Conservation (phyloP, 1,139 yeast species). For the Kurtzmaniella quercitrusa region DNA sequence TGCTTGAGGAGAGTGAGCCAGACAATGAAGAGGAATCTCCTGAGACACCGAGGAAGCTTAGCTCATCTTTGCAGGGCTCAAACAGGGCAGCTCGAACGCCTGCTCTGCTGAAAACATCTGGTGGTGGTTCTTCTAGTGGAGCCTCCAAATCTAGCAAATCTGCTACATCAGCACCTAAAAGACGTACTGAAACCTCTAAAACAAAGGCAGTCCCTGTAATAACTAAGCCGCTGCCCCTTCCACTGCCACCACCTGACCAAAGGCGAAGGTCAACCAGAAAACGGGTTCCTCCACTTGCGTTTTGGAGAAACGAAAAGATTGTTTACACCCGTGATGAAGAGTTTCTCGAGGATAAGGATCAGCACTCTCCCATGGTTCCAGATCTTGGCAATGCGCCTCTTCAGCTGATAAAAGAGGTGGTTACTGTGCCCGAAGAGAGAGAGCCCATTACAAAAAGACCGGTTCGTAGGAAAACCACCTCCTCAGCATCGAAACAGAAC, state of each 20-base stretch:
- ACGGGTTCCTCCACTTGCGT: slow-evolving; percentile 70
- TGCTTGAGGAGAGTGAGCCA: slow-evolving; percentile 6
- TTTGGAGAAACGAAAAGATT: slow-evolving; percentile 80
- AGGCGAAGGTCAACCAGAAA: slow-evolving; percentile 56
- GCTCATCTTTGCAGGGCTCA: slow-evolving; percentile 6
- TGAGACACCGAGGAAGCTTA: slow-evolving; percentile 5
- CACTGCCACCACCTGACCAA: slow-evolving; percentile 46
- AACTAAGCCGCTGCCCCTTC: slow-evolving; percentile 32
- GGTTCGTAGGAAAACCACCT: background rate
- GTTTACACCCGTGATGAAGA: slow-evolving; percentile 53
- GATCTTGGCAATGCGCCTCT: slow-evolving; percentile 42
- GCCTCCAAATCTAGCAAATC: background rate
- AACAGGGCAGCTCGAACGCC: slow-evolving; percentile 2
- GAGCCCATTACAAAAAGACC: background rate
- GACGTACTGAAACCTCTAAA: background rate
- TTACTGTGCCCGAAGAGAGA: slow-evolving; percentile 39
- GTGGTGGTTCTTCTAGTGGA: slow-evolving; percentile 5
- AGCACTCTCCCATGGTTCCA: slow-evolving; percentile 31
- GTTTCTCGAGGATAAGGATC: slow-evolving; percentile 20
- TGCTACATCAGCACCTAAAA: background rate
- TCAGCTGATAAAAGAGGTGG: slow-evolving; percentile 57
- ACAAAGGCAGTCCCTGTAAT: background rate
- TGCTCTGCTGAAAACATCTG: slow-evolving; percentile 6
- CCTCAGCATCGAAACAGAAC: background rate
- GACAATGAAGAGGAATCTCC: slow-evolving; percentile 5